Evolutionary conservation across 441 rosid genomes (phyloP).

Genomic region (Pelargonium myrrhifolium): DNA sequence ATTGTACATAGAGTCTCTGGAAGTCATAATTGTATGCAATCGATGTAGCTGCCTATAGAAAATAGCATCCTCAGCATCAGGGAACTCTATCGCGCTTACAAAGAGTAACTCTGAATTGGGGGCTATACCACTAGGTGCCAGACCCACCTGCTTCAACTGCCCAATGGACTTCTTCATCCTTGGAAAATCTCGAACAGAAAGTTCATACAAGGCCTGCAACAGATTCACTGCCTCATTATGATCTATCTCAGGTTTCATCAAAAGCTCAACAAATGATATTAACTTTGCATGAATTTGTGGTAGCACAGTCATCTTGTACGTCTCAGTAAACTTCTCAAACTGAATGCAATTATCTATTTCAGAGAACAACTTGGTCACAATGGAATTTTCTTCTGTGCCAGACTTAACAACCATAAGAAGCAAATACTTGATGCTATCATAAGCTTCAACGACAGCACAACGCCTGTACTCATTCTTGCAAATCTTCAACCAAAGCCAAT

Average conservation of each 20-base stretch:
- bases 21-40: conserved; percentile 10
- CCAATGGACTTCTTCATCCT: not conserved
- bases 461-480: not conserved
- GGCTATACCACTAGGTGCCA: not conserved
- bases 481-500: not conserved
- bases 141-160: conserved; percentile 1
- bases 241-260: conserved; percentile 15
- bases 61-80: not conserved
- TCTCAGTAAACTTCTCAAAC: conserved; percentile 18
- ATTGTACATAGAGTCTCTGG: conserved; percentile 19
- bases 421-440: not conserved
- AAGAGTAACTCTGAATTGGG: not conserved
- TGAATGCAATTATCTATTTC: conserved; percentile 16
- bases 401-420: conserved; percentile 10
- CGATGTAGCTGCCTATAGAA: not conserved
- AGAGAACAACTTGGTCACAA: conserved; percentile 17
- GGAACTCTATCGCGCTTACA: not conserved
- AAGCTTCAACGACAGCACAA: not conserved
- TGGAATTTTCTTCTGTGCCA: conserved; percentile 14
- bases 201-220: not conserved
- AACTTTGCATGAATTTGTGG: conserved; percentile 16
- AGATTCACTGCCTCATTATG: conserved; percentile 1
- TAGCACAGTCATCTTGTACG: conserved; percentile 16
- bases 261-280: conserved; percentile 7
- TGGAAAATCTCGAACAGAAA: not conserved